Evolutionary conservation across 2,329 filamentous ascomycete species (phyloP), one percentile per base, ranked within the genome.

Genomic region (Akanthomyces uredinophilus): DNA sequence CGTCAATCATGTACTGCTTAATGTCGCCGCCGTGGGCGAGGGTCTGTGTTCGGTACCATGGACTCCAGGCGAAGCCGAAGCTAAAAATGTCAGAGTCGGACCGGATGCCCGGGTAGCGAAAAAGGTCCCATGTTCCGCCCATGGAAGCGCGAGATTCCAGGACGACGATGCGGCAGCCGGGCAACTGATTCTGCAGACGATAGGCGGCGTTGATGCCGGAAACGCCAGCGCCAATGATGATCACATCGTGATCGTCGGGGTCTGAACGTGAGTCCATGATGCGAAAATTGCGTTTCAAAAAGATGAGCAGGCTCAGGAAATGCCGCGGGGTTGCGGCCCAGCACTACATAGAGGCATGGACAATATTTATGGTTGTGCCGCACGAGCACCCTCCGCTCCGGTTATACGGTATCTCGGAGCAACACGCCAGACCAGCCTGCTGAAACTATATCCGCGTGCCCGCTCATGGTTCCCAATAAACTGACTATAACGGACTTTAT

Each of bases 121-220:
- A 91, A 43, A 90, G 81, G 65, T 83, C 82, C 89, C 89, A 92
- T 5, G 89, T 91, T 44, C 89, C 88, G 18, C 88, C 89, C 3
- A 91, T 77, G 49, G 80, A 76, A 62, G 80, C 74, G 59, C 88
- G 83, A 8, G 79, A 78, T 71, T 91, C 89, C n/a, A 91, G 32
- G 10, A 61, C n/a, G 7, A 18, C 16, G 29, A 35, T 11, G 8
- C 37, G 87, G 90, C 14, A 71, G 81, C 77, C 69, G 0, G 86
- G 85, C 1, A 84, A 71, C 50, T 79, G 70, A 2, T 77, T 76
- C 67, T 89, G 84, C 2, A 89, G 65, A 13, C 86, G 83, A 67
- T 91, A 90, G 8, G 82, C 87, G n/a, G 84, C 78, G 67, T 90
- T 89, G 74, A 91, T 87, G 59, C 88, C 88, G 22, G 86, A 87